phyloP scores from a whole-genome alignment of 192 early-diverging fungal species.

The Geosiphon pyriformis region DNA sequence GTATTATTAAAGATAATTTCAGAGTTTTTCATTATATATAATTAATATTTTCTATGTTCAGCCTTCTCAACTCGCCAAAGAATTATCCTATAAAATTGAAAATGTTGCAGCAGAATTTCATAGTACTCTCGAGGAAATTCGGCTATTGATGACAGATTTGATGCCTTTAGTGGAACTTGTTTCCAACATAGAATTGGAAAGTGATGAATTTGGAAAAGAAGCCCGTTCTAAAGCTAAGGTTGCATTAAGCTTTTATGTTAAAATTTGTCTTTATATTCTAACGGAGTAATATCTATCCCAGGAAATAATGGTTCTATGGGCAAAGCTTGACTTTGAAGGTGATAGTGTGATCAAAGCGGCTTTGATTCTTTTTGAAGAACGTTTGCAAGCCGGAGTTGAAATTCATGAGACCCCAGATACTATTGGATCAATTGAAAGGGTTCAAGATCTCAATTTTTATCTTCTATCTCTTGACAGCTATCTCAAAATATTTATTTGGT shows the following conservation, averaged over 20 bases:
- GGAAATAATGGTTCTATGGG: conserved; percentile 9
- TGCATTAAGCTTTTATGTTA: background rate
- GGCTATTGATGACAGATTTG: conserved; percentile 19
- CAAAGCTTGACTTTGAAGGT: conserved; percentile 1
- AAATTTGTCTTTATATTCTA: background rate
- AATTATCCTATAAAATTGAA: conserved; percentile 10
- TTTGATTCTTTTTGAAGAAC: background rate
- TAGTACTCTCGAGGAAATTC: conserved; percentile 17
- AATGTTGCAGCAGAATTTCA: conserved; percentile 11
- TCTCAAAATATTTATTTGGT: no score
- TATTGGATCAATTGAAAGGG: no score
- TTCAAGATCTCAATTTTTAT: no score
- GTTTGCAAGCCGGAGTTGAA: background rate
- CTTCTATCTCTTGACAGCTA: no score
- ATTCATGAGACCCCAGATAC: no score
- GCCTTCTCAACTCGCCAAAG: background rate
- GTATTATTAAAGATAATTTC: background rate
- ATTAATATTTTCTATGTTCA: background rate
- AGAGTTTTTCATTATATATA: background rate
- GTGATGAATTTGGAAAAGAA: conserved; percentile 29
- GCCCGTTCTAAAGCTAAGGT: conserved; percentile 35
- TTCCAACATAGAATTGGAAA: conserved; percentile 31
- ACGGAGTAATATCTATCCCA: background rate
- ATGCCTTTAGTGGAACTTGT: conserved; percentile 34
- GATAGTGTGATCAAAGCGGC: background rate